A percentile compares a stretch with the other conserved stretches of the same genome.
Evolutionary conservation across 192 early-diverging fungal species (phyloP).

Genomic region (Dispira parvispora): DNA sequence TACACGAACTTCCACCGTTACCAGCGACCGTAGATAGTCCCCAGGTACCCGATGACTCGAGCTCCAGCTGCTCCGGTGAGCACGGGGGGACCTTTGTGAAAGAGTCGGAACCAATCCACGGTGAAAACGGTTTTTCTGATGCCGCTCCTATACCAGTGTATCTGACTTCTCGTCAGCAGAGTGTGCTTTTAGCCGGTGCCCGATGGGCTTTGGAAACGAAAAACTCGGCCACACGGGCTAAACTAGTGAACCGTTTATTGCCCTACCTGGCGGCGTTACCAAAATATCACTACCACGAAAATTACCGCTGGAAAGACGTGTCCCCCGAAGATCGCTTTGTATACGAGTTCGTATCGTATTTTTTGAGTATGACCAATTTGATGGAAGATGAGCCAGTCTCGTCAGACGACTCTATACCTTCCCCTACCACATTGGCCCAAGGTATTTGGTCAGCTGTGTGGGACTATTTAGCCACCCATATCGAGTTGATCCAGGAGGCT

Average conservation of each 20-base stretch:
- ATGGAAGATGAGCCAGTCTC: neutral
- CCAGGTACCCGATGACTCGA: no score
- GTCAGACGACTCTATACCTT: neutral
- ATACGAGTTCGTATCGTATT: slow-evolving; percentile 6
- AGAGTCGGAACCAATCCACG: no score
- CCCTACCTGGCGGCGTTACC: slow-evolving; percentile 20
- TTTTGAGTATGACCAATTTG: neutral
- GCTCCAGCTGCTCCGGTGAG: no score
- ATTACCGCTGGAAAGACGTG: slow-evolving; percentile 5
- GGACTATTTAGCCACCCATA: neutral
- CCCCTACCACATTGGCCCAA: neutral
- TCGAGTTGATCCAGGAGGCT: neutral
- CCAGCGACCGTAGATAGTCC: neutral
- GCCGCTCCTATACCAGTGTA: no score
- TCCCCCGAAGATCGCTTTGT: slow-evolving; percentile 11
- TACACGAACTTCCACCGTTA: neutral
- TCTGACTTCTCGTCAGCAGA: slow-evolving; percentile 21
- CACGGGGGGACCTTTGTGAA: no score
- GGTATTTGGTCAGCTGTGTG: neutral
- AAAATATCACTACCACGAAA: slow-evolving; percentile 14
- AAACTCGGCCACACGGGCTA: slow-evolving; percentile 8
- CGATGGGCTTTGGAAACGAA: slow-evolving; percentile 18
- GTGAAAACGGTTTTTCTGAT: no score
- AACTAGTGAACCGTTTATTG: slow-evolving; percentile 19
- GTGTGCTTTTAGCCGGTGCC: slow-evolving; percentile 26